Evolutionary conservation across 371 early-diverging fungal species (phyloP).

Genomic region (Rhizomucor pusillus): DNA sequence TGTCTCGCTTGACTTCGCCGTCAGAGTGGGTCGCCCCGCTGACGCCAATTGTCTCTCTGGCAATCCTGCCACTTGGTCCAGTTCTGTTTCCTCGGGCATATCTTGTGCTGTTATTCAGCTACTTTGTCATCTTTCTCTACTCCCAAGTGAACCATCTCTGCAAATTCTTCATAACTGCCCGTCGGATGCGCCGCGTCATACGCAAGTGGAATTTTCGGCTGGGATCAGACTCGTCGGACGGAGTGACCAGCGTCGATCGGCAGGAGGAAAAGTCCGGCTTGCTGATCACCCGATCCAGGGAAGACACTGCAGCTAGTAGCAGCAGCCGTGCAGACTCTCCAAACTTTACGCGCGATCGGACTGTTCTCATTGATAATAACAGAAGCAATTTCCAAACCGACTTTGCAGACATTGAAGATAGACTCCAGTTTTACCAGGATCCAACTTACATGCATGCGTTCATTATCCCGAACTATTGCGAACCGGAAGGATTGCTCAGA

Average conservation of each 20-base stretch:
- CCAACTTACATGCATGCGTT: conserved; percentile 45
- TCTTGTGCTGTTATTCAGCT: conserved; percentile 30
- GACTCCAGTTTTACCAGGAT: conserved; percentile 26
- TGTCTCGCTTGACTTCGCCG: conserved; percentile 25
- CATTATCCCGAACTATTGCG: conserved; percentile 66
- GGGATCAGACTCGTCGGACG: neutral
- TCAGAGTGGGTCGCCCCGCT: conserved; percentile 49
- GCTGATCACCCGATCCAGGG: too few species aligned
- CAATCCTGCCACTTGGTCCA: conserved; percentile 38
- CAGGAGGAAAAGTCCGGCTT: too few species aligned
- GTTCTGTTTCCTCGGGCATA: conserved; percentile 41
- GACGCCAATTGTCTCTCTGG: conserved; percentile 31
- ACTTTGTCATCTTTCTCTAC: conserved; percentile 38
- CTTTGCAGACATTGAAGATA: conserved; percentile 20
- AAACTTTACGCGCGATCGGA: conserved; percentile 22
- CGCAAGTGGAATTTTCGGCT: conserved; percentile 26
- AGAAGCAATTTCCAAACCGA: too few species aligned
- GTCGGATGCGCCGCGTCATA: conserved; percentile 30
- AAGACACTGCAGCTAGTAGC: conserved; percentile 4
- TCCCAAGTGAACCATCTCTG: conserved; percentile 43
- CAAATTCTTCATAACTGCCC: conserved; percentile 38
- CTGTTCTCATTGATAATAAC: conserved; percentile 5
- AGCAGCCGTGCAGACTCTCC: conserved; percentile 17
- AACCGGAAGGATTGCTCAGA: conserved; percentile 42
- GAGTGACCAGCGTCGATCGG: neutral